Conservation (phyloP, 495 filamentous ascomycete species). For the Margaritispora aquatica region DNA sequence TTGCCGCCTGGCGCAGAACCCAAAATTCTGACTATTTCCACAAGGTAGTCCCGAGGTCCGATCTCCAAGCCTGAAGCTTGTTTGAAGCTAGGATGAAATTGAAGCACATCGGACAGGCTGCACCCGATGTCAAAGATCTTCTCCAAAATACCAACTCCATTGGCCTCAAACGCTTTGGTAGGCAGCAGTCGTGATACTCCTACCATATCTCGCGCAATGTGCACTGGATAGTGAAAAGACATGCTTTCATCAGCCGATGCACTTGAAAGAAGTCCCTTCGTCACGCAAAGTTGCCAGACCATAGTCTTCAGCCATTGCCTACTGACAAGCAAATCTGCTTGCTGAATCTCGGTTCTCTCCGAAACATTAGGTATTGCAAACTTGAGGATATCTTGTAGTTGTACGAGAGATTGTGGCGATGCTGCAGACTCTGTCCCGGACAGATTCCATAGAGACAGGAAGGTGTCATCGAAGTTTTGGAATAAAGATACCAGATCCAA, state of each 20-base stretch:
- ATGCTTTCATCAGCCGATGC: background rate
- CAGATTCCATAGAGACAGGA: constrained; percentile 14
- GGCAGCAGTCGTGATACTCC: background rate
- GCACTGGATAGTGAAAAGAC: constrained; percentile 12
- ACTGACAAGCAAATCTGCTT: constrained; percentile 46
- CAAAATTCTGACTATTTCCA: background rate
- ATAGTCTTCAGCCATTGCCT: constrained; percentile 55
- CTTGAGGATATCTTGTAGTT: constrained; percentile 9
- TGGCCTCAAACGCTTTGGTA: constrained; percentile 13
- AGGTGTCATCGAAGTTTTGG: constrained; percentile 16
- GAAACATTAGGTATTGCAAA: constrained; percentile 6
- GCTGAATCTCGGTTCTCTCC: background rate
- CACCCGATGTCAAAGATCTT: constrained; percentile 18
- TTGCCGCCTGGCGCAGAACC: background rate
- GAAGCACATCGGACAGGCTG: constrained; percentile 16
- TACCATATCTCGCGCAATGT: constrained; percentile 11
- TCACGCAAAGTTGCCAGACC: constrained; percentile 55
- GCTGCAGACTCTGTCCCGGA: background rate
- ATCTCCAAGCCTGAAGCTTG: background rate
- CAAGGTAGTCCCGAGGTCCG: background rate
- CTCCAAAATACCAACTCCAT: constrained; percentile 16
- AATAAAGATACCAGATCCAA: constrained; percentile 12
- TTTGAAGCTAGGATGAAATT: background rate
- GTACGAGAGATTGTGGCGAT: constrained; percentile 2
- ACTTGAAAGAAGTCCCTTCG: constrained; percentile 35